Base-by-base conservation (phyloP, 2,329 filamentous ascomycete species). In the Cercospora zeae-maydis region DNA sequence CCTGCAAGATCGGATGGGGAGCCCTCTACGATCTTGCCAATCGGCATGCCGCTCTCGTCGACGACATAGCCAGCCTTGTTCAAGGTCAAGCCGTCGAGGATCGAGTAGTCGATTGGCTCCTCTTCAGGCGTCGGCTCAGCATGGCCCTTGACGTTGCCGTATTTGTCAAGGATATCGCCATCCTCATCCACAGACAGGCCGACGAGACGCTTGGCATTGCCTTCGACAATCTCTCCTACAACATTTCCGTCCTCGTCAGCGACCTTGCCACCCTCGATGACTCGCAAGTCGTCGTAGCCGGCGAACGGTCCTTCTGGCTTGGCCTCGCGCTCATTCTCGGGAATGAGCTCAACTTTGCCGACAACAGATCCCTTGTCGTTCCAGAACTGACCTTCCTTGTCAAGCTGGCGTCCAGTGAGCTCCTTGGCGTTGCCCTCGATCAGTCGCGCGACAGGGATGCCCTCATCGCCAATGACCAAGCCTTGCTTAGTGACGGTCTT, bases 121-220 rank as follows among this genome's bases (percentile, higher is more conserved):
- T 69, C 84, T 58, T 77, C 77, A 63, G 80, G 78, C 82, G 86
- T 71, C 11, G 83, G 83, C 71, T 86, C 83, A 62, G 84, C 67
- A 51, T 68, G 66, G 14, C 84, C 85, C 72, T 87, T 82, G 58
- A 84, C 82, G 67, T 86, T 87, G 68, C 85, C 85, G 67, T 82
- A 92, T 75, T 87, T 87, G 79, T 95, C 91, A 59, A 90, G 81
- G 37, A 96, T 87, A 62, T 95, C 91, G 47, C 91, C 91, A 67
- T 95, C 91, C 66, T 91, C 88, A 63, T 96, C 91, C 14, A 95
- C 91, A 9, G 81, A 72, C 52, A 90, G 87, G 13, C 91, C 91
- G 45, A 88, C 85, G 1, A 96, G 83, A 56, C 82, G 80, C 82
- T 91, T 92, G 27, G 83, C 75, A 59, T 69, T 69, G 42, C 84